Conservation (phyloP, 805 yeast species). For the Monosporozyma yasuniensis region DNA sequence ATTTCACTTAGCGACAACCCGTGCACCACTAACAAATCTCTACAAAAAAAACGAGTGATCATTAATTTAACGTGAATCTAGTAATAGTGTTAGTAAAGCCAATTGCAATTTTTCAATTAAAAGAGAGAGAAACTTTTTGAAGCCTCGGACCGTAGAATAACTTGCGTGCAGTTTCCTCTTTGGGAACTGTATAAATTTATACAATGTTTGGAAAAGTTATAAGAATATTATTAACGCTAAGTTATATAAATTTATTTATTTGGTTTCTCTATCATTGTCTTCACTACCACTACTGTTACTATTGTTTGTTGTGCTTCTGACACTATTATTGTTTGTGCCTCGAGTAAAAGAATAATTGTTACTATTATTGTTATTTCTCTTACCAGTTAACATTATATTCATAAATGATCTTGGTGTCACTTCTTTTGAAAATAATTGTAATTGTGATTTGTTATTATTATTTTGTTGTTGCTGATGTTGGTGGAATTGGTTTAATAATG, state of each 20-base stretch:
- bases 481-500: background rate
- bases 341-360: background rate
- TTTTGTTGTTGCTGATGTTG: conserved; percentile 1
- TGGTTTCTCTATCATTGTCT: background rate
- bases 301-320: background rate
- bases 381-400: conserved; percentile 13
- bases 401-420: conserved; percentile 23
- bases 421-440: conserved; percentile 1
- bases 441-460: conserved; percentile 3
- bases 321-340: background rate
- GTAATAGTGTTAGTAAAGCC: too few relatives aligned
- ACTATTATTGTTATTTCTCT: background rate
- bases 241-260: too few relatives aligned
- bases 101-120: too few relatives aligned
- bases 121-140: too few relatives aligned
- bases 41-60: background rate
- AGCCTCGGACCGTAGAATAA: too few relatives aligned
- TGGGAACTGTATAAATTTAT: too few relatives aligned
- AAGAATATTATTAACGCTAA: too few relatives aligned
- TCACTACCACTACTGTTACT: background rate
- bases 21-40: background rate
- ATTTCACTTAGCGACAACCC: background rate
- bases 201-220: too few relatives aligned
- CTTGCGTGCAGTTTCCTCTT: too few relatives aligned
- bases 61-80: too few relatives aligned